phyloP scores from a whole-genome alignment of 2,329 filamentous ascomycete genomes.

The Colletotrichum phormii region DNA sequence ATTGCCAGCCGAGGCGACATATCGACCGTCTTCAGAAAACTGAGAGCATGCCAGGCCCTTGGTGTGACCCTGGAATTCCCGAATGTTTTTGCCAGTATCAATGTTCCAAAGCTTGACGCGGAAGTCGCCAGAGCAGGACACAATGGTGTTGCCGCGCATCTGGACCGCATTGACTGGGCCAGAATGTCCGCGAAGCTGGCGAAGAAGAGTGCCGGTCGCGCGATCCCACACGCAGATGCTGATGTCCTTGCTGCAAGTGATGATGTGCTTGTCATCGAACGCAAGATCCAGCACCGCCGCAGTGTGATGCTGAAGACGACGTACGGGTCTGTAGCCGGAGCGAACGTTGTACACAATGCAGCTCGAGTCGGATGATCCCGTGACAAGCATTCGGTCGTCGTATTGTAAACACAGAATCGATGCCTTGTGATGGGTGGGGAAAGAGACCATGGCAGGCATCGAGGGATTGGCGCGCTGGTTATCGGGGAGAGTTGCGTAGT shows the following conservation, averaged over 20 bases:
- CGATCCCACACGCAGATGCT: constrained; percentile 97
- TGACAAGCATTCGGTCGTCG: constrained; percentile 91
- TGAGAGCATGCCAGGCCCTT: constrained; percentile 96
- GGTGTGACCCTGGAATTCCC: constrained; percentile 90
- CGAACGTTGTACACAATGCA: constrained; percentile 93
- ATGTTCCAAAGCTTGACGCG: constrained; percentile 96
- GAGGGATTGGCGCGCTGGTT: constrained; percentile 59
- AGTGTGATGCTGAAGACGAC: constrained; percentile 80
- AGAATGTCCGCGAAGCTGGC: constrained; percentile 84
- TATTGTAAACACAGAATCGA: constrained; percentile 97
- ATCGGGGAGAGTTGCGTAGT: constrained; percentile 67
- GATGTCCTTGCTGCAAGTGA: constrained; percentile 96
- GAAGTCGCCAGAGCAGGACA: constrained; percentile 94
- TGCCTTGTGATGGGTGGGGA: constrained; percentile 81
- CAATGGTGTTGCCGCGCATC: constrained; percentile 90
- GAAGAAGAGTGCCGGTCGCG: constrained; percentile 78
- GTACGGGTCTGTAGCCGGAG: constrained; percentile 81
- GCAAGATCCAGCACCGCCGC: constrained; percentile 94
- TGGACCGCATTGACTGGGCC: constrained; percentile 98
- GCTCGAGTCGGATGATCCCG: constrained; percentile 90
- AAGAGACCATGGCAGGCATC: constrained; percentile 66
- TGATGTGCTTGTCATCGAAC: constrained; percentile 91
- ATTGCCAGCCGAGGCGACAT: constrained; percentile 93
- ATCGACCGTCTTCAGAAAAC: constrained; percentile 94
- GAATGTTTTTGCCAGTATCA: constrained; percentile 86